Percentiles rank a stretch among this genome's conserved stretches.
phyloP scores from a whole-genome alignment of 2,329 filamentous ascomycete genomes.

The Exophiala alcalophila region DNA sequence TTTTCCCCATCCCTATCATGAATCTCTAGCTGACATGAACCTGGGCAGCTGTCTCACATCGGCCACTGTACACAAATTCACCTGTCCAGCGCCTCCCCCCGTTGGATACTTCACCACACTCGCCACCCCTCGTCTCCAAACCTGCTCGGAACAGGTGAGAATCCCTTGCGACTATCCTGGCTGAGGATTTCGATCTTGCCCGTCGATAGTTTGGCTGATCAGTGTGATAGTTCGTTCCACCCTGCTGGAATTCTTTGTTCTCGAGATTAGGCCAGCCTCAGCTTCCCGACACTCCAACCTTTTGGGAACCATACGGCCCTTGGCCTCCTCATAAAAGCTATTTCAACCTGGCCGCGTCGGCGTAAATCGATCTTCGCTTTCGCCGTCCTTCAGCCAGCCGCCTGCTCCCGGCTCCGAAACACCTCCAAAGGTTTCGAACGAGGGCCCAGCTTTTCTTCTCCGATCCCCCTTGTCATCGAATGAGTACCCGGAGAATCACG shows the following conservation, averaged over 20 bases:
- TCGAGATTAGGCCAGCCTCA: conserved; percentile 32
- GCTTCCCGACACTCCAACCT: conserved; percentile 33
- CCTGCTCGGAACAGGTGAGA: conserved; percentile 14
- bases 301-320: conserved; percentile 23
- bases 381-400: conserved; percentile 13
- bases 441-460: conserved; percentile 3
- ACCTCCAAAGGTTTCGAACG: conserved; percentile 1
- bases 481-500: conserved; percentile 18
- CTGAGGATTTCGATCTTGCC: conserved; percentile 15
- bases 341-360: conserved; percentile 9
- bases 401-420: conserved; percentile 5
- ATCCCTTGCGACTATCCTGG: conserved; percentile 9
- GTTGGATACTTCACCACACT: conserved; percentile 5
- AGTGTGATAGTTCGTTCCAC: conserved; percentile 39
- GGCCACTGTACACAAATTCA: conserved; percentile 7
- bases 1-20: too few relatives aligned
- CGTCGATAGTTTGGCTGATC: conserved; percentile 37
- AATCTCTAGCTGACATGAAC: conserved; percentile 23
- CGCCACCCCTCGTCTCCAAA: conserved; percentile 6
- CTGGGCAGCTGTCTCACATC: conserved; percentile 8
- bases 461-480: conserved; percentile 14
- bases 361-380: conserved; percentile 2
- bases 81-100: conserved; percentile 1
- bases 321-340: conserved; percentile 9
- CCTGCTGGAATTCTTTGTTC: conserved; percentile 35